Conservation (phyloP, 2,329 filamentous ascomycete genomes). For the Chrysoporthe austroafricana region DNA sequence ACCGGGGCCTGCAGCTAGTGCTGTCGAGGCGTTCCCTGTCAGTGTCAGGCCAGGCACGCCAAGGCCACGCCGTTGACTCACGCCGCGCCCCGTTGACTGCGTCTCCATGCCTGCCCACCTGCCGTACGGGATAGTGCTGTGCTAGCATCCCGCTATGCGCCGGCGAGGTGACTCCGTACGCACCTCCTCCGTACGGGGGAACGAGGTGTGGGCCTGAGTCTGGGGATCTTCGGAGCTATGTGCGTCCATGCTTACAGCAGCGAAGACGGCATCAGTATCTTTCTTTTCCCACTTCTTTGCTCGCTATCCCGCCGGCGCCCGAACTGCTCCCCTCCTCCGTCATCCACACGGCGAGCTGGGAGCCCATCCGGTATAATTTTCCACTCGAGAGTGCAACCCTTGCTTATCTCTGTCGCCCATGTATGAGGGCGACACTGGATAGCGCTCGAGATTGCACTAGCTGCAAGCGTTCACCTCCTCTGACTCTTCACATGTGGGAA, state of each 20-base stretch:
- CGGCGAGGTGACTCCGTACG: not conserved
- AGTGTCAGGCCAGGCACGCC: not conserved
- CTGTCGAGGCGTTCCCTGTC: not conserved
- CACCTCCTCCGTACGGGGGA: not conserved
- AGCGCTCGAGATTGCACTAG: not conserved
- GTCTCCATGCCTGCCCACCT: not conserved
- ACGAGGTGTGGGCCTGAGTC: not conserved
- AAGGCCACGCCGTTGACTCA: constrained; percentile 16
- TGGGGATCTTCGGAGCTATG: not conserved
- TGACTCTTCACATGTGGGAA: constrained; percentile 12
- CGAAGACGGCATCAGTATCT: not conserved
- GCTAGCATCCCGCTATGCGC: constrained; percentile 7
- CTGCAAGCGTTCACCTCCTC: constrained; percentile 17
- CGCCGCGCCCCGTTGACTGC: not conserved
- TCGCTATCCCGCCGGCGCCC: not conserved
- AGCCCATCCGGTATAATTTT: not conserved
- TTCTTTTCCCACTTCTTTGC: not conserved
- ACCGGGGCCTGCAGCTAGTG: constrained; percentile 4
- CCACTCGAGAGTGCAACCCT: not conserved
- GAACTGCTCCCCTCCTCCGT: too few relatives aligned
- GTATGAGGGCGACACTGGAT: constrained; percentile 7
- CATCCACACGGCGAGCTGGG: not conserved
- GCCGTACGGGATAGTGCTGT: too few relatives aligned
- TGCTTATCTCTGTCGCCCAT: constrained; percentile 15
- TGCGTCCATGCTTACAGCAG: not conserved